These are phyloP conservation scores for Fusarium illudens DNA, from an alignment of 2,329 filamentous ascomycete species.

Conservation along the genomic window DNA sequence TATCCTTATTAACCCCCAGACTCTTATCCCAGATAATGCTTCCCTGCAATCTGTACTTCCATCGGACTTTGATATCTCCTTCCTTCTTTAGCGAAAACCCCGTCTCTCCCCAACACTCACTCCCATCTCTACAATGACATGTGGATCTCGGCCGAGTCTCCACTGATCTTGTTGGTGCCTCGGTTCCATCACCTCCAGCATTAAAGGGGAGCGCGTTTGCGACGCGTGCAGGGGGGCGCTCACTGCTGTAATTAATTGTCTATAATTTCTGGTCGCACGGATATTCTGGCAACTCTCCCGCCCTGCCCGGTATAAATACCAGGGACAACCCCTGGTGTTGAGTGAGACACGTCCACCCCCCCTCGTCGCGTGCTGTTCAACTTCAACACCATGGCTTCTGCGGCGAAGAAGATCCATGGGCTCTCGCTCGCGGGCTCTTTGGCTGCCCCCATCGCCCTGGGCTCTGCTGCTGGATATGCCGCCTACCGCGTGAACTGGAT, in stretches of 20 bases:
- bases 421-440: constrained; percentile 50
- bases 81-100: neutral
- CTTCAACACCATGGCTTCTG: constrained; percentile 45
- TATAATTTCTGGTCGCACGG: neutral
- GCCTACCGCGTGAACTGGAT: constrained; percentile 56
- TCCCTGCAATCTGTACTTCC: no score
- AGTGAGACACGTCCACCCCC: neutral
- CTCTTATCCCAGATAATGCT: no score
- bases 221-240: constrained; percentile 11
- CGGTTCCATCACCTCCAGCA: constrained; percentile 29
- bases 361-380: constrained; percentile 5
- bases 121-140: constrained; percentile 5
- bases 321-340: neutral
- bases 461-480: constrained; percentile 57
- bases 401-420: constrained; percentile 45
- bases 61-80: neutral
- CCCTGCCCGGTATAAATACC: constrained; percentile 5
- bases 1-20: no score
- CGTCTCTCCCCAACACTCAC: constrained; percentile 12
- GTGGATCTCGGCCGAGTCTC: constrained; percentile 10
- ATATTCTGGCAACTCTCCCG: neutral
- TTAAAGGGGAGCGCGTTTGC: constrained; percentile 3
- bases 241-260: neutral
- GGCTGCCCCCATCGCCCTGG: constrained; percentile 53
- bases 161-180: constrained; percentile 31